A percentile compares a stretch with the other conserved stretches of the same genome.
These are phyloP conservation scores for Fusarium sp. DNA, from an alignment of 2,329 filamentous ascomycete species.

Conservation along the genomic window DNA sequence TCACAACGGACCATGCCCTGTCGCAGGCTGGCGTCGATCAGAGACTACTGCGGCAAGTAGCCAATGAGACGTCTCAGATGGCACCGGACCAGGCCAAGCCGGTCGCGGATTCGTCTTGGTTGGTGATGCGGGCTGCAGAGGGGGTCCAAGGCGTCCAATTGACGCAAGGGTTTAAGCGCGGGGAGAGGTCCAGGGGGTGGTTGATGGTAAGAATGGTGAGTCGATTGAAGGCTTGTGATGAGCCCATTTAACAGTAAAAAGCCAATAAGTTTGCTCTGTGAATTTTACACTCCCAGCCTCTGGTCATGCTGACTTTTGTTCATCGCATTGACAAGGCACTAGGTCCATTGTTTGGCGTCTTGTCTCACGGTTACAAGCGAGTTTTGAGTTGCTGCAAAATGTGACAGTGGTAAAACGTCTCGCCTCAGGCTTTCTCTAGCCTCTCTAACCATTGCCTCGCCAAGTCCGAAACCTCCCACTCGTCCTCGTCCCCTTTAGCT, in stretches of 20 bases:
- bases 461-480: slow-evolving; percentile 4
- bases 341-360: not conserved
- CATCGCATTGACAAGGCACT: not conserved
- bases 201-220: slow-evolving; percentile 2
- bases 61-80: slow-evolving; percentile 24
- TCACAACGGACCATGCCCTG: slow-evolving; percentile 33
- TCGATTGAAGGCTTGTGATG: slow-evolving; percentile 12
- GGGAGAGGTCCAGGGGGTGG: not conserved
- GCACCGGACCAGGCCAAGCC: slow-evolving; percentile 28
- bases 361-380: slow-evolving; percentile 9
- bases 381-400: slow-evolving; percentile 13
- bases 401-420: slow-evolving; percentile 32
- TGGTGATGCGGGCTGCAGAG: slow-evolving; percentile 22
- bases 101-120: slow-evolving; percentile 40
- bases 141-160: slow-evolving; percentile 19
- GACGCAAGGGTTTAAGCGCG: slow-evolving; percentile 28
- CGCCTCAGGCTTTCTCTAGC: not conserved
- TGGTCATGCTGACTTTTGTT: not conserved
- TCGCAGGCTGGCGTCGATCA: slow-evolving; percentile 30
- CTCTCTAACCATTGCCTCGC: slow-evolving; percentile 9
- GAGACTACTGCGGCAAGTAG: not conserved
- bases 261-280: not conserved
- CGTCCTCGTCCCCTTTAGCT: slow-evolving; percentile 8
- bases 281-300: not conserved
- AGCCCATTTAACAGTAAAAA: slow-evolving; percentile 2